Conservation (phyloP, 2,329 filamentous ascomycete species). For the Aspergillus japonicus region DNA sequence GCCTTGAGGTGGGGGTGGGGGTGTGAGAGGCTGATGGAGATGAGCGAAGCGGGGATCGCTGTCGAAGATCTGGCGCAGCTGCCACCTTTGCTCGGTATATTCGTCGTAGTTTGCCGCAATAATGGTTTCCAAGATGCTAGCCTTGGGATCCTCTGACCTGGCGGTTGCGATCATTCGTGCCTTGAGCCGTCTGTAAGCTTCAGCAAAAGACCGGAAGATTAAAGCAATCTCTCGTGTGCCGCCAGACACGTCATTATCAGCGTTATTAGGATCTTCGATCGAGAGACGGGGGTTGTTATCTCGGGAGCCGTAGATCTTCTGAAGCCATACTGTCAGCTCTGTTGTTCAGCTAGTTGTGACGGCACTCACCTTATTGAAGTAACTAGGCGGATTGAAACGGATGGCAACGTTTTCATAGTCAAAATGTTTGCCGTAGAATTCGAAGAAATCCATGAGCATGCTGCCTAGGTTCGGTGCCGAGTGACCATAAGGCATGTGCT, state of each 20-base stretch:
- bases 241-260: slow-evolving; percentile 83
- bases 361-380: slow-evolving; percentile 68
- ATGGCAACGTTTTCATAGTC: slow-evolving; percentile 70
- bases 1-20: slow-evolving; percentile 25
- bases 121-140: slow-evolving; percentile 68
- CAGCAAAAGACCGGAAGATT: slow-evolving; percentile 68
- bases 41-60: slow-evolving; percentile 37
- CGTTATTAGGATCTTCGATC: slow-evolving; percentile 88
- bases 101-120: slow-evolving; percentile 76
- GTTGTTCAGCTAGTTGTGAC: slow-evolving; percentile 3
- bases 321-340: slow-evolving; percentile 1
- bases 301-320: slow-evolving; percentile 48
- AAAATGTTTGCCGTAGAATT: slow-evolving; percentile 84
- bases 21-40: slow-evolving; percentile 26
- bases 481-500: slow-evolving; percentile 71
- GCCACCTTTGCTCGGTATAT: slow-evolving; percentile 68
- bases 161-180: slow-evolving; percentile 52
- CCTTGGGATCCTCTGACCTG: slow-evolving; percentile 19
- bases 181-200: slow-evolving; percentile 60
- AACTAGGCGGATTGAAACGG: slow-evolving; percentile 69
- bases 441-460: slow-evolving; percentile 81
- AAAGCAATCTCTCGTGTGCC: slow-evolving; percentile 70
- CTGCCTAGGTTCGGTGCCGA: slow-evolving; percentile 71
- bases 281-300: slow-evolving; percentile 68
- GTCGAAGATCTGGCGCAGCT: slow-evolving; percentile 56